Conservation (phyloP, 2,329 filamentous ascomycete species). For the Colletotrichum tamarilloi region DNA sequence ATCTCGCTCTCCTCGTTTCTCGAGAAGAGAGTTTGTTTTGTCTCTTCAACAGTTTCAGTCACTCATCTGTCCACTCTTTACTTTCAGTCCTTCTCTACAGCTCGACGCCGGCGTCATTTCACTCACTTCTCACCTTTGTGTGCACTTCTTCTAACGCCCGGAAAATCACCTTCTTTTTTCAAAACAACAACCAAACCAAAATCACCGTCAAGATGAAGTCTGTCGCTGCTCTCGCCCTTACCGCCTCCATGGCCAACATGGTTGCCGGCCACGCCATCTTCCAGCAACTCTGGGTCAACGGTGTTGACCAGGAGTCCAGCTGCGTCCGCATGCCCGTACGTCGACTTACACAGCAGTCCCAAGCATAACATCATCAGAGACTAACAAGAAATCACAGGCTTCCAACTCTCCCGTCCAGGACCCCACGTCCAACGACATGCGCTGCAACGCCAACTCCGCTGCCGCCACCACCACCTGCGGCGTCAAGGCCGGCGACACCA, state of each 20-base stretch:
- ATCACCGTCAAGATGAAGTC: slow-evolving; percentile 33
- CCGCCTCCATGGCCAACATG: slow-evolving; percentile 35
- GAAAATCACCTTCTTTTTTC: slow-evolving; percentile 26
- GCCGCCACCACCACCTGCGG: slow-evolving; percentile 42
- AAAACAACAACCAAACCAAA: not conserved
- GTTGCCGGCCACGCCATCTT: slow-evolving; percentile 59
- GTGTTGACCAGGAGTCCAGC: slow-evolving; percentile 37
- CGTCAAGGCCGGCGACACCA: slow-evolving; percentile 46
- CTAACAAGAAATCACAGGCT: not conserved
- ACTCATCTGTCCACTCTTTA: slow-evolving; percentile 35
- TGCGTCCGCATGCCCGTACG: slow-evolving; percentile 36
- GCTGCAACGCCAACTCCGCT: slow-evolving; percentile 54
- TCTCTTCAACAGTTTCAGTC: slow-evolving; percentile 31
- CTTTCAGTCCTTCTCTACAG: slow-evolving; percentile 32
- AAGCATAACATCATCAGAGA: not conserved
- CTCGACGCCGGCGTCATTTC: slow-evolving; percentile 35
- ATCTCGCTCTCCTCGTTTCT: not conserved
- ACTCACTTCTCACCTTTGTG: slow-evolving; percentile 33
- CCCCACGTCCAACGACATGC: slow-evolving; percentile 52
- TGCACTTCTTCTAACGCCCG: slow-evolving; percentile 28
- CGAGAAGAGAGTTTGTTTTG: not conserved
- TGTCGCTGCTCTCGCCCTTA: slow-evolving; percentile 26
- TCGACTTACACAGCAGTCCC: not conserved
- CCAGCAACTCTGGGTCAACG: slow-evolving; percentile 60
- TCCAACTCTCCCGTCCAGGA: slow-evolving; percentile 55